A percentile compares a stretch with the other conserved stretches of the same genome.
Evolutionary conservation across 768 basidiomycete species (phyloP).

Genomic region (Russula foetens): DNA sequence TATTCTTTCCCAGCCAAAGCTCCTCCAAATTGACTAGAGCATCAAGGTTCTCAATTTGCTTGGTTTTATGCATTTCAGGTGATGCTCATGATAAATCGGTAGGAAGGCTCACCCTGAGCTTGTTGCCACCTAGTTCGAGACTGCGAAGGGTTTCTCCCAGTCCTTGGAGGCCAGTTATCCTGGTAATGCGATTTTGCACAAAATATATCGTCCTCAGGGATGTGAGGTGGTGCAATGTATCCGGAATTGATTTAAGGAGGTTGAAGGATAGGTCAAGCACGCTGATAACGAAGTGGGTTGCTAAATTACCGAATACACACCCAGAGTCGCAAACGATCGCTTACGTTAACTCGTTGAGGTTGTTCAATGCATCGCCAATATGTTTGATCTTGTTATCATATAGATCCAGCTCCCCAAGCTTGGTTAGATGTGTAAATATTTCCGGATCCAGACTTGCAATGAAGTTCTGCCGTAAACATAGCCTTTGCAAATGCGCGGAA

Average conservation of each 20-base stretch:
- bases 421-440: constrained; percentile 54
- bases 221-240: constrained; percentile 46
- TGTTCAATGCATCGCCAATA: constrained; percentile 57
- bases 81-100: neutral
- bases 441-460: constrained; percentile 65
- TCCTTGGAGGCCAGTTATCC: constrained; percentile 58
- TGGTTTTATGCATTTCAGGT: constrained; percentile 2
- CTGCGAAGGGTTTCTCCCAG: constrained; percentile 55
- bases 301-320: neutral
- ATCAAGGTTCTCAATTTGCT: constrained; percentile 87
- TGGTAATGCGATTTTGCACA: constrained; percentile 90
- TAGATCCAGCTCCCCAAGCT: constrained; percentile 84
- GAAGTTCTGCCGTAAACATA: constrained; percentile 85
- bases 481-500: constrained; percentile 50
- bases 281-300: constrained; percentile 32
- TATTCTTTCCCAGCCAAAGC: constrained; percentile 97
- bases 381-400: constrained; percentile 93
- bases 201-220: constrained; percentile 79
- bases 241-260: constrained; percentile 64
- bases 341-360: constrained; percentile 48
- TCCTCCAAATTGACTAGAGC: constrained; percentile 78
- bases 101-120: constrained; percentile 60
- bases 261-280: constrained; percentile 94
- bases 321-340: constrained; percentile 21
- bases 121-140: constrained; percentile 91